Evolutionary conservation across 805 yeast species (phyloP).

Genomic region (Starmerella geochares): DNA sequence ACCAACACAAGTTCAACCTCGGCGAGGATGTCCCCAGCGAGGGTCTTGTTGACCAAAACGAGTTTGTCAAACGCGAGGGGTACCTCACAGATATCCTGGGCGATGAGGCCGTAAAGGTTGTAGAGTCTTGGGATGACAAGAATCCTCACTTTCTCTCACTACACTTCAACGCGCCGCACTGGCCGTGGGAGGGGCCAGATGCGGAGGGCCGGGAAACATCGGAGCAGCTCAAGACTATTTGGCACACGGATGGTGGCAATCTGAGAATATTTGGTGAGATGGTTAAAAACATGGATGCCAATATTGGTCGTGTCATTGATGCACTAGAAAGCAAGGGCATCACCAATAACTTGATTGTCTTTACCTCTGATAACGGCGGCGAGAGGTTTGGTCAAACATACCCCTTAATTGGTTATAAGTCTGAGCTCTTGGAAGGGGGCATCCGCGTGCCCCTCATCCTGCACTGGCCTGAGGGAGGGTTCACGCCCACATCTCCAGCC

Average conservation of each 20-base stretch:
- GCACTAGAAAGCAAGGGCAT: conserved; percentile 36
- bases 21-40: conserved; percentile 13
- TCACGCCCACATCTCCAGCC: conserved; percentile 23
- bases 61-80: conserved; percentile 23
- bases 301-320: conserved; percentile 42
- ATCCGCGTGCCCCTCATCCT: conserved; percentile 47
- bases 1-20: conserved; percentile 18
- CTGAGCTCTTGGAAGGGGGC: conserved; percentile 54
- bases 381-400: conserved; percentile 52
- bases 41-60: conserved; percentile 22
- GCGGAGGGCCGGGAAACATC: conserved; percentile 33
- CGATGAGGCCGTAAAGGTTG: conserved; percentile 32
- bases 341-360: conserved; percentile 48
- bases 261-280: conserved; percentile 50
- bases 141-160: conserved; percentile 46
- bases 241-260: conserved; percentile 42
- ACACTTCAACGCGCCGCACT: conserved; percentile 56
- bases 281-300: conserved; percentile 46
- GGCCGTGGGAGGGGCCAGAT: conserved; percentile 55
- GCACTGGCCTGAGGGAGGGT: conserved; percentile 34
- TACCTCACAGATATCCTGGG: conserved; percentile 25
- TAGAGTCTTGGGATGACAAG: background rate
- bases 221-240: conserved; percentile 40
- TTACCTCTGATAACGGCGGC: conserved; percentile 58
- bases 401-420: conserved; percentile 42